Base-by-base conservation (phyloP, 1,284 basidiomycete genomes). In the Megacollybia platyphylla region DNA sequence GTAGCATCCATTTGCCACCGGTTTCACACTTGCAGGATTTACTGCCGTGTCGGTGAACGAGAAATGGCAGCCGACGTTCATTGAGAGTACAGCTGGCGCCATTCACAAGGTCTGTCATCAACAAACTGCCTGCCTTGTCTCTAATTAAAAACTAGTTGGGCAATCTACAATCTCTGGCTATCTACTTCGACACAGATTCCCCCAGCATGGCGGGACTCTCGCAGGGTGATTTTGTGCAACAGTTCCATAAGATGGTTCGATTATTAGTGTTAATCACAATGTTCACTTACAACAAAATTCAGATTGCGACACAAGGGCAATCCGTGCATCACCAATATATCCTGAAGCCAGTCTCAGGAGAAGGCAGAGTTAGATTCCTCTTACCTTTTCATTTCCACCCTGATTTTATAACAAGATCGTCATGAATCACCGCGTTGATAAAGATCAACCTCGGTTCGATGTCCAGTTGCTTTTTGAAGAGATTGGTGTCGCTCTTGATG, bases 171-270 rank as follows among this genome's bases (percentile, higher is more conserved):
- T 96, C 89, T 2, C 70, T 99, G 40, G 86, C 93, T 0, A 63
- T 93, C 3, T 99, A 99, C 61, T 98, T 97, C 57, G 90, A 99
- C 62, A 97, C 97, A 0, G 93, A 98, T 59, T 76, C 87, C 7
- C 63, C 68, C 17, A 90, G 83, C 50, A 76, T 98, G 61, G 77
- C 85, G 18, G 88, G 86, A 4, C 62, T 84, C 6, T 63, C 78
- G 28, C 63, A 69, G 15, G 57, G 70, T 10, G 81, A 89, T 46
- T 83, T 85, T n/a, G 74, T 90, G 45, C 65, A 77, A 44, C 81
- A 75, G 49, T 90, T 97, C 57, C 79, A 76, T 44, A 70, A 76
- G 7, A 81, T 93, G 71, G 87, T 87, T 46, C 51, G 65, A 52
- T 32, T 17, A 7, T 24, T 36, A 41, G 44, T 27, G 20, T 40